phyloP scores from a whole-genome alignment of 1,284 basidiomycete genomes.

The Rhodotorula sp. region DNA sequence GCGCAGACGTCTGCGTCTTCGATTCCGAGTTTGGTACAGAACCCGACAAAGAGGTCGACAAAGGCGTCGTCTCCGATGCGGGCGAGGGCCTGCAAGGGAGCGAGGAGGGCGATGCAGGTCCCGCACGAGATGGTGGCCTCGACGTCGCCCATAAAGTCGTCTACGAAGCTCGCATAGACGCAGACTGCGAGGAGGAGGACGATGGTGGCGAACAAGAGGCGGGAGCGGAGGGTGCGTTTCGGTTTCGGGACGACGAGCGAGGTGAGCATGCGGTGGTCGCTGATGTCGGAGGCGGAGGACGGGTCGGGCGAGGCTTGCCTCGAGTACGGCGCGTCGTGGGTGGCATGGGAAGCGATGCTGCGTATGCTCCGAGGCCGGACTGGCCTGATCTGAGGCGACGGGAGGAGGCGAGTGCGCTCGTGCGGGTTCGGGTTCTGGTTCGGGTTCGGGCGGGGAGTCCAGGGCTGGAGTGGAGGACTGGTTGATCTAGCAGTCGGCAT shows the following conservation, averaged over 20 bases:
- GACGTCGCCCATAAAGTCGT: conserved; percentile 41
- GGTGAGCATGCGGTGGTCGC: neutral
- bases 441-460: too few species aligned
- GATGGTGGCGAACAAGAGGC: conserved; percentile 23
- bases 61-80: conserved; percentile 45
- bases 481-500: neutral
- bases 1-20: conserved; percentile 58
- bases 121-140: conserved; percentile 39
- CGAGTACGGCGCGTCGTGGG: neutral
- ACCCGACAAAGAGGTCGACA: conserved; percentile 40
- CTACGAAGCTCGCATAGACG: conserved; percentile 40
- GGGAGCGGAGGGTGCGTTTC: conserved; percentile 2
- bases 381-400: neutral
- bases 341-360: conserved; percentile 19
- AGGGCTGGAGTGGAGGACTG: too few species aligned
- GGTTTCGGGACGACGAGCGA: neutral
- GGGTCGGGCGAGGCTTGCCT: conserved; percentile 8
- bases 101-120: conserved; percentile 43
- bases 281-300: conserved; percentile 7
- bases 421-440: neutral
- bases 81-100: conserved; percentile 42
- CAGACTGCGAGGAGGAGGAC: conserved; percentile 31
- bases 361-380: conserved; percentile 16
- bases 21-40: conserved; percentile 44
- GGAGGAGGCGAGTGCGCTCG: neutral